phyloP scores from a whole-genome alignment of 139 green algal species.

The Coelastrella sp. region DNA sequence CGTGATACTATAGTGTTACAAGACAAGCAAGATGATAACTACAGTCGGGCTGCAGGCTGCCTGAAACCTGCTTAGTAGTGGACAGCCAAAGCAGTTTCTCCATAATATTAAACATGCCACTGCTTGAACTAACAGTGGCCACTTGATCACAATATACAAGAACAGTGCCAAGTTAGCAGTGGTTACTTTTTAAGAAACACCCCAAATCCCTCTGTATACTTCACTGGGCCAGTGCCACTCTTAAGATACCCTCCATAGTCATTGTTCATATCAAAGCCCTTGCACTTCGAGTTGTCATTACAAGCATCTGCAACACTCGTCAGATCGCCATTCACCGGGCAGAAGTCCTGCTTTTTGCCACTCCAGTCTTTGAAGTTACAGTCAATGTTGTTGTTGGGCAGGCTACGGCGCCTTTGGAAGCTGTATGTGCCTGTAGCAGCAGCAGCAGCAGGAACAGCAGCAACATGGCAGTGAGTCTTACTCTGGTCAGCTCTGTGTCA shows the following conservation, averaged over 20 bases:
- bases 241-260: no score
- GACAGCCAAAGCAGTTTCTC: no score
- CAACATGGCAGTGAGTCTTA: neutral
- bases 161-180: neutral
- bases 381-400: constrained; percentile 16
- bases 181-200: neutral
- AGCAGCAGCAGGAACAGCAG: no score
- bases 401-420: neutral
- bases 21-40: no score
- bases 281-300: neutral
- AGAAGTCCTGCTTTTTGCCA: constrained; percentile 13
- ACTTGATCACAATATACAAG: neutral
- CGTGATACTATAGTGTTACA: no score
- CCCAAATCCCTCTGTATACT: neutral
- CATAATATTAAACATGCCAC: no score
- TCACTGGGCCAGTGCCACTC: no score
- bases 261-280: neutral
- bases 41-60: no score
- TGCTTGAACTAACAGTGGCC: no score
- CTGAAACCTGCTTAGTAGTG: no score
- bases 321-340: neutral
- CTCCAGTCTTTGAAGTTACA: constrained; percentile 16
- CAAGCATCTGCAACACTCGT: neutral
- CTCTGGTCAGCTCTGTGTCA: no score
- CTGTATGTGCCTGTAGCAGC: constrained; percentile 10